Percentiles rank a stretch among this genome's conserved stretches.
These are phyloP conservation scores for Cystofilobasidium macerans DNA, from an alignment of 768 basidiomycete species.

Conservation along the genomic window DNA sequence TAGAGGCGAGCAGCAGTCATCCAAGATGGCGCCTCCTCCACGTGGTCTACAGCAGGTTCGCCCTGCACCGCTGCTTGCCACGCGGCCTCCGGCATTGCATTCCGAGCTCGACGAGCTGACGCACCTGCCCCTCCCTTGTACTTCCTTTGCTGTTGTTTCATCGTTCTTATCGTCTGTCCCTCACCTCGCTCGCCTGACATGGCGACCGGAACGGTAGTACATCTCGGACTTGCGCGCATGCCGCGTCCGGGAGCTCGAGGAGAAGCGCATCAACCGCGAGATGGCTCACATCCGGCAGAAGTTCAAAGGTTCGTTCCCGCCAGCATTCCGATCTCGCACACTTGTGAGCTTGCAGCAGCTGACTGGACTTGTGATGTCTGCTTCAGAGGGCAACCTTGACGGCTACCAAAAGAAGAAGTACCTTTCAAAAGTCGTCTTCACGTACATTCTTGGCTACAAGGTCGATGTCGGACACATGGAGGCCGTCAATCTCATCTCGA, in stretches of 20 bases:
- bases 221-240: conserved; percentile 98
- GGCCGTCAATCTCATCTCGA: conserved; percentile 93
- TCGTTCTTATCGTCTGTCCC: neutral
- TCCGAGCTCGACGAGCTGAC: neutral
- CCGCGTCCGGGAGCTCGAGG: conserved; percentile 85
- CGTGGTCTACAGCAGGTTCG: conserved; percentile 81
- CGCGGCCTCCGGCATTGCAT: neutral
- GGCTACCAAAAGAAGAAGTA: conserved; percentile 51
- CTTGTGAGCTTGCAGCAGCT: conserved; percentile 55
- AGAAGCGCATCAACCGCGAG: conserved; percentile 98
- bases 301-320: conserved; percentile 64
- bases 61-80: neutral
- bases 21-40: conserved; percentile 75
- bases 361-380: conserved; percentile 39
- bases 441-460: conserved; percentile 97
- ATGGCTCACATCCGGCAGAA: conserved; percentile 99
- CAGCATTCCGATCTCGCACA: no score
- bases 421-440: conserved; percentile 97
- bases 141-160: neutral
- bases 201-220: no score
- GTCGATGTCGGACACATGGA: conserved; percentile 99
- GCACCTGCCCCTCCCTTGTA: neutral
- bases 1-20: neutral
- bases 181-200: neutral
- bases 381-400: conserved; percentile 41